A percentile compares a stretch with the other conserved stretches of the same genome.
Conservation (phyloP, 108 stramenopile species). For the Cyclostephanos tholiformis region DNA sequence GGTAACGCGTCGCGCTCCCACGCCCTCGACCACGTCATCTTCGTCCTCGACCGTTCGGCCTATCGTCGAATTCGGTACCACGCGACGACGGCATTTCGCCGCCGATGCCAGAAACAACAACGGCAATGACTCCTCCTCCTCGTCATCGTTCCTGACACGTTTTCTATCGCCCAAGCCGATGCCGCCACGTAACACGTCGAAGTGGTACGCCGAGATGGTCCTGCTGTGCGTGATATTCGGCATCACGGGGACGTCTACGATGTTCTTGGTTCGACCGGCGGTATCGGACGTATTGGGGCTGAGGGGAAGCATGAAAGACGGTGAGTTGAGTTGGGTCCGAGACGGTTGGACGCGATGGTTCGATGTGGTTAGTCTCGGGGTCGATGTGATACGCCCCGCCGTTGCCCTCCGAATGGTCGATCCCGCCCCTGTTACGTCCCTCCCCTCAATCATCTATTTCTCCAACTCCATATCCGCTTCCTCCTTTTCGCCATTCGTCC, state of each 20-base stretch:
- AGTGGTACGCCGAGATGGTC: slow-evolving; percentile 82
- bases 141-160: slow-evolving; percentile 26
- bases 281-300: slow-evolving; percentile 72
- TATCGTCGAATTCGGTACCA: too few species aligned
- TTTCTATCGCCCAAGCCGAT: slow-evolving; percentile 77
- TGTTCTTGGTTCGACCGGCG: slow-evolving; percentile 85
- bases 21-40: too few species aligned
- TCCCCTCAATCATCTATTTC: neutral
- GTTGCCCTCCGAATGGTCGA: too few species aligned
- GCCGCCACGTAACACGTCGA: slow-evolving; percentile 65
- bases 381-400: too few species aligned
- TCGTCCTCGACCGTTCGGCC: too few species aligned
- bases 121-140: slow-evolving; percentile 1
- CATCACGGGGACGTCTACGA: slow-evolving; percentile 84
- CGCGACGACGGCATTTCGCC: too few species aligned
- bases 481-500: neutral
- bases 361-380: too few species aligned
- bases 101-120: too few species aligned
- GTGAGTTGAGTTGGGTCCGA: slow-evolving; percentile 2
- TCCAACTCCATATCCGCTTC: too few species aligned
- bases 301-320: slow-evolving; percentile 76
- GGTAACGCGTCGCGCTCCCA: too few species aligned
- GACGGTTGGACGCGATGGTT: too few species aligned
- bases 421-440: too few species aligned
- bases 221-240: slow-evolving; percentile 86